These are phyloP conservation scores for Teunomyces pallodes DNA, from an alignment of 805 yeast species.

Conservation along the genomic window DNA sequence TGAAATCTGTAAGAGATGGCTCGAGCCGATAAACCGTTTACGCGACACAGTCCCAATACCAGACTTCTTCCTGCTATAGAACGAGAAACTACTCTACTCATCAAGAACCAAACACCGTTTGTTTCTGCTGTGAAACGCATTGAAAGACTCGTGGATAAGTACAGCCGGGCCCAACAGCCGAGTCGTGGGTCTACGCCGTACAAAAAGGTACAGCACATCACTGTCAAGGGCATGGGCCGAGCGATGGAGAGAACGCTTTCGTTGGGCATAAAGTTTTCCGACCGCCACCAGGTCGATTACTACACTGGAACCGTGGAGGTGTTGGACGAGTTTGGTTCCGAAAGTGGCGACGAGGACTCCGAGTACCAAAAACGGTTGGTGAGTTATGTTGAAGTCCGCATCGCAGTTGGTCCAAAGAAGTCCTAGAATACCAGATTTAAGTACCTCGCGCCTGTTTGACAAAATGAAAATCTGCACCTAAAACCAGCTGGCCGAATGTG, in stretches of 20 bases:
- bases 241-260: conserved; percentile 62
- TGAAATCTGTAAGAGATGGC: not conserved
- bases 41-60: conserved; percentile 56
- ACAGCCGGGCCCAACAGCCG: conserved; percentile 25
- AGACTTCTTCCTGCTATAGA: conserved; percentile 40
- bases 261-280: conserved; percentile 58
- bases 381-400: conserved; percentile 45
- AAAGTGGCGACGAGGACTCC: conserved; percentile 23
- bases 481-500: too few species aligned
- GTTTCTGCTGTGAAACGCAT: conserved; percentile 70
- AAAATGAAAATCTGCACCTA: too few species aligned
- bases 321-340: conserved; percentile 58
- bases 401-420: conserved; percentile 11
- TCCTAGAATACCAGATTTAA: too few species aligned
- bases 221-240: conserved; percentile 71
- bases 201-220: conserved; percentile 45
- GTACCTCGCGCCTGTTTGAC: conserved; percentile 17
- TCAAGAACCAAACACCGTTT: conserved; percentile 68
- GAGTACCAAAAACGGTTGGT: conserved; percentile 43
- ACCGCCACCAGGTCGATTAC: conserved; percentile 53
- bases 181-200: conserved; percentile 30
- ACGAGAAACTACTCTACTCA: conserved; percentile 47
- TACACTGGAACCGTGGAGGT: conserved; percentile 66
- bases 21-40: conserved; percentile 8
- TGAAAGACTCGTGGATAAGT: conserved; percentile 47